These are phyloP conservation scores for Botrytis sinoallii DNA, from an alignment of 2,329 filamentous ascomycete species.

Conservation along the genomic window DNA sequence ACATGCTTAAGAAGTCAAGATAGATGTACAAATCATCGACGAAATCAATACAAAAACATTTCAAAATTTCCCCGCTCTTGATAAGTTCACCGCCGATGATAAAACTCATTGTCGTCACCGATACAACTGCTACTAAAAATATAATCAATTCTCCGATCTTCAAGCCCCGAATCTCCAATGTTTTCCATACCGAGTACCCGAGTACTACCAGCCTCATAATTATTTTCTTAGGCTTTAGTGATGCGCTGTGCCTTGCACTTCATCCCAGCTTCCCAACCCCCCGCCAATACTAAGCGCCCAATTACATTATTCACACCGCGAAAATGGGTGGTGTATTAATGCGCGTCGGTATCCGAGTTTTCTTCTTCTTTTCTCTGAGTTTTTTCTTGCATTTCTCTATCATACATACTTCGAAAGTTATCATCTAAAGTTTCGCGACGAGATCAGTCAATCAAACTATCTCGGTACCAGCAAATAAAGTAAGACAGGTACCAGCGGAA, in stretches of 20 bases:
- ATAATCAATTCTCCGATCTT: background rate
- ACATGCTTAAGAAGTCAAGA: background rate
- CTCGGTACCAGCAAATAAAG: background rate
- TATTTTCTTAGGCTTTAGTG: background rate
- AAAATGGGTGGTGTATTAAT: background rate
- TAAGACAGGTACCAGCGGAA: background rate
- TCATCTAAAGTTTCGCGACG: background rate
- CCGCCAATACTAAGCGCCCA: background rate
- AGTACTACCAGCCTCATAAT: background rate
- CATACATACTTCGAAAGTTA: background rate
- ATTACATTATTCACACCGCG: constrained; percentile 1
- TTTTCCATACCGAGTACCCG: background rate
- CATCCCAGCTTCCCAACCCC: constrained; percentile 4
- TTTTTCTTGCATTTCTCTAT: background rate
- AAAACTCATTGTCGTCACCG: background rate
- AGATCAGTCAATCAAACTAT: background rate
- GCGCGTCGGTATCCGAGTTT: background rate
- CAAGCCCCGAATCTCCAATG: background rate
- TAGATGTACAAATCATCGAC: constrained; percentile 1
- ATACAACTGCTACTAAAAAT: background rate
- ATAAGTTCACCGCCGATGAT: background rate
- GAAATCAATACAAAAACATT: constrained; percentile 2
- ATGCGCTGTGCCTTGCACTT: background rate
- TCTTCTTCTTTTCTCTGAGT: background rate
- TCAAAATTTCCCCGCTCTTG: background rate